Evolutionary conservation across 176 grass and related monocot species (phyloP).

Genomic region (Eragrostis curvula): DNA sequence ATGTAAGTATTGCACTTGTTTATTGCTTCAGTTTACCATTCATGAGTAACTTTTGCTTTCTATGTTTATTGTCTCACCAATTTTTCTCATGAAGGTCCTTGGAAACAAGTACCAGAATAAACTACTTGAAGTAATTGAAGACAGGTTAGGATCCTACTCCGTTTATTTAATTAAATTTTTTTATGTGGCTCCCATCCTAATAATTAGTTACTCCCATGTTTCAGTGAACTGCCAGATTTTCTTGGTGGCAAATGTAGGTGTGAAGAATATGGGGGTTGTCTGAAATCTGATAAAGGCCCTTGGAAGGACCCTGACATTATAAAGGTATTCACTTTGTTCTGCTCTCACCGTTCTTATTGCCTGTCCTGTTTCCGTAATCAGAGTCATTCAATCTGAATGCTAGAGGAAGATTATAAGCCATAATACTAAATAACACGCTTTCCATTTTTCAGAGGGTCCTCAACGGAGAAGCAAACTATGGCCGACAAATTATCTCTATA

Average conservation of each 20-base stretch:
- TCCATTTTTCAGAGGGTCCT: constrained; percentile 65
- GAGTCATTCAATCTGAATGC: background rate
- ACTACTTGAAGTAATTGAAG: constrained; percentile 88
- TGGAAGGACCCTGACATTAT: constrained; percentile 88
- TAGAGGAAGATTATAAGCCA: background rate
- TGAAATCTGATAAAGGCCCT: constrained; percentile 85
- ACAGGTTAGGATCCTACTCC: constrained; percentile 52
- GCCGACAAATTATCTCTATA: constrained; percentile 64
- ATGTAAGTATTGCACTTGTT: constrained; percentile 53
- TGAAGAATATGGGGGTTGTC: constrained; percentile 82
- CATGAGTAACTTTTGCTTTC: constrained; percentile 15
- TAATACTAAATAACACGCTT: constrained; percentile 13
- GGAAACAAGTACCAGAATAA: constrained; percentile 87
- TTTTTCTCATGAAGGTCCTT: constrained; percentile 71
- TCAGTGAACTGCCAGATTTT: constrained; percentile 90
- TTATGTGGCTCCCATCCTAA: constrained; percentile 42
- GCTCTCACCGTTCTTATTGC: background rate
- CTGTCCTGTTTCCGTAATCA: background rate
- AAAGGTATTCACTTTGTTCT: constrained; percentile 55
- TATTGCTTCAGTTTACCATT: constrained; percentile 10
- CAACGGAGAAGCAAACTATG: constrained; percentile 86
- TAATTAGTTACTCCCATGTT: constrained; percentile 34
- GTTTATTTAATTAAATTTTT: constrained; percentile 31
- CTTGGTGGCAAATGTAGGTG: constrained; percentile 92
- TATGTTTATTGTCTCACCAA: constrained; percentile 26